phyloP scores from a whole-genome alignment of 2,329 filamentous ascomycete genomes.

The Alternaria dauci region DNA sequence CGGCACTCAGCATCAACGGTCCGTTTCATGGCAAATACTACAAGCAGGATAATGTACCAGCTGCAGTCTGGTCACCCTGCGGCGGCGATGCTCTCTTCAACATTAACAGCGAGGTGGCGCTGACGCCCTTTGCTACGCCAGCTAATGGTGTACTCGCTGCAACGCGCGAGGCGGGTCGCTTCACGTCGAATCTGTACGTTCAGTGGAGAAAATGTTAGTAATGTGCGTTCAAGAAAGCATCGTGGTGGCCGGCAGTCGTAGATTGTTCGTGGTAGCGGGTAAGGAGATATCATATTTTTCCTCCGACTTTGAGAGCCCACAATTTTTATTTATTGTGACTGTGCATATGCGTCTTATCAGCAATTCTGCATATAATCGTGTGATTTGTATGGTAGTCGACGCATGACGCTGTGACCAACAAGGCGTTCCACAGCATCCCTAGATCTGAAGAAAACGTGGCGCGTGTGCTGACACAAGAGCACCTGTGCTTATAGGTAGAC shows the following conservation, averaged over 20 bases:
- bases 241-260: not conserved
- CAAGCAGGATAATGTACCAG: constrained; percentile 53
- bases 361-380: not conserved
- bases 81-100: constrained; percentile 40
- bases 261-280: not conserved
- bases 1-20: constrained; percentile 46
- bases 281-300: not conserved
- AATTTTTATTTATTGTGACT: not conserved
- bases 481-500: not conserved
- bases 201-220: constrained; percentile 47
- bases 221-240: not conserved
- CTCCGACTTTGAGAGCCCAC: not conserved
- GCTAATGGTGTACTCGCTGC: constrained; percentile 38
- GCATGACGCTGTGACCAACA: not conserved
- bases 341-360: not conserved
- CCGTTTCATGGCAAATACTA: constrained; percentile 56
- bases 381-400: not conserved
- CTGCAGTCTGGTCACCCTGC: constrained; percentile 44
- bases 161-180: constrained; percentile 36
- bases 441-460: not conserved
- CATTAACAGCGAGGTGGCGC: constrained; percentile 41
- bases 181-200: constrained; percentile 40
- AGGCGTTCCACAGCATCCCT: not conserved
- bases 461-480: not conserved
- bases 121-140: constrained; percentile 35